A percentile compares a stretch with the other conserved stretches of the same genome.
Conservation (phyloP, 2,329 filamentous ascomycete genomes). For the Arthrobotrys iridis region DNA sequence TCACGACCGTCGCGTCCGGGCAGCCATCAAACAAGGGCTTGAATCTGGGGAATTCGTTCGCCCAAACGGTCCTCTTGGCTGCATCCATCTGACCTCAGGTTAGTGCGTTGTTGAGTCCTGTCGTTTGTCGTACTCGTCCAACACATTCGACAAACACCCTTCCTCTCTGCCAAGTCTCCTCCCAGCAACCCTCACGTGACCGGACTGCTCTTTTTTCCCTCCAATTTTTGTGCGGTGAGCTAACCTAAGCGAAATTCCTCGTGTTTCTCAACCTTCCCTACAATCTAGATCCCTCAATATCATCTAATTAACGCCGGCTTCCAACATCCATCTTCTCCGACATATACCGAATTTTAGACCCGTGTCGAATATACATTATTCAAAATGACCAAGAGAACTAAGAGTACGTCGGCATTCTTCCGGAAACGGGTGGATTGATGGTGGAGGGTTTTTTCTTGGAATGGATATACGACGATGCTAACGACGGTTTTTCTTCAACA, state of each 20-base stretch:
- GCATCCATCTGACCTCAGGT: background rate
- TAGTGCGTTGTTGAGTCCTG: background rate
- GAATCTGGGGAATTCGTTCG: background rate
- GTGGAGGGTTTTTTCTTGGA: constrained; percentile 5
- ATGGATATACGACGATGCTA: constrained; percentile 36
- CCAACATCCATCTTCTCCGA: constrained; percentile 38
- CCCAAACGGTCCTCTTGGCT: background rate
- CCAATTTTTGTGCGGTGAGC: constrained; percentile 24
- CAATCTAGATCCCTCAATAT: constrained; percentile 33
- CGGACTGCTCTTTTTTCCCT: constrained; percentile 49
- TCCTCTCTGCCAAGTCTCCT: background rate
- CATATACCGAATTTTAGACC: constrained; percentile 55
- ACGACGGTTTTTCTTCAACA: constrained; percentile 60
- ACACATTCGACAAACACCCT: constrained; percentile 6
- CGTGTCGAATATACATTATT: constrained; percentile 60
- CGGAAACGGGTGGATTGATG: constrained; percentile 9
- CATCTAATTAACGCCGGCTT: constrained; percentile 22
- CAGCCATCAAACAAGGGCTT: background rate
- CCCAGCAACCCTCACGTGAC: constrained; percentile 45
- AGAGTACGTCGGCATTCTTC: constrained; percentile 65
- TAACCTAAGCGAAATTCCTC: constrained; percentile 51
- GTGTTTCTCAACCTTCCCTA: constrained; percentile 39
- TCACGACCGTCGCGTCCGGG: background rate
- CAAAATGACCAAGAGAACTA: constrained; percentile 95
- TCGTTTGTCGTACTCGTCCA: background rate